Base-by-base conservation (phyloP, 768 basidiomycete genomes). In the Boletus eberwhitei region DNA sequence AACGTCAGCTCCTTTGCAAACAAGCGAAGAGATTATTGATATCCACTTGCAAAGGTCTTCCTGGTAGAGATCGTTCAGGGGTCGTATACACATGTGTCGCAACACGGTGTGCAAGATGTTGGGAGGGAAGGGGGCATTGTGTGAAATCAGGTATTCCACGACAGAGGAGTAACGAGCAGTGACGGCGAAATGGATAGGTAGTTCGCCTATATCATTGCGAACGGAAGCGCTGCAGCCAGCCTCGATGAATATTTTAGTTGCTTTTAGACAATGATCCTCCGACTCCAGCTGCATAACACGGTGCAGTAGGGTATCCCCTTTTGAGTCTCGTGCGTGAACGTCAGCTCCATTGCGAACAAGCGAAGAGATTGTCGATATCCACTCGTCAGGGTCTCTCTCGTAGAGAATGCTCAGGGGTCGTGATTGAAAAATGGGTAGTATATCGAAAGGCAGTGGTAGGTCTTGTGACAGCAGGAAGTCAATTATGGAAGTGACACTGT, bases 391-490 rank as follows among this genome's bases (percentile, higher is more conserved):
- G 14, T 7, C 21, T 26, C 3, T 2, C 17, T 5, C 0, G 29
- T 13, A n/a, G 8, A 9, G 2, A 8, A 4, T 11, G 8, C 12
- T n/a, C 17, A 8, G 8, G 38, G 12, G 16, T 5, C 5, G 8
- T 4, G 22, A 13, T n/a, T 45, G 1, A 26, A 5, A 8, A 5
- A 5, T n/a, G n/a, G n/a, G 14, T 11, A 53, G 34, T 11, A 55
- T 53, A 24, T 44, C 21, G 13, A 29, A 6, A 12, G 54, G 41
- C 26, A 53, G 16, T n/a, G 49, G 32, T 1, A 37, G 13, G 21
- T 38, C 37, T 14, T 14, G 19, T 31, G 38, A 41, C 32, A 45
- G 17, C 8, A 57, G 8, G 43, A 40, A 50, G 9, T 50, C n/a
- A 7, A 46, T 24, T 2, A 45, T 29, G 3, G 36, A 26, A 24